Conservation (phyloP, 148 eudicot species). For the Polygonum aviculare region DNA sequence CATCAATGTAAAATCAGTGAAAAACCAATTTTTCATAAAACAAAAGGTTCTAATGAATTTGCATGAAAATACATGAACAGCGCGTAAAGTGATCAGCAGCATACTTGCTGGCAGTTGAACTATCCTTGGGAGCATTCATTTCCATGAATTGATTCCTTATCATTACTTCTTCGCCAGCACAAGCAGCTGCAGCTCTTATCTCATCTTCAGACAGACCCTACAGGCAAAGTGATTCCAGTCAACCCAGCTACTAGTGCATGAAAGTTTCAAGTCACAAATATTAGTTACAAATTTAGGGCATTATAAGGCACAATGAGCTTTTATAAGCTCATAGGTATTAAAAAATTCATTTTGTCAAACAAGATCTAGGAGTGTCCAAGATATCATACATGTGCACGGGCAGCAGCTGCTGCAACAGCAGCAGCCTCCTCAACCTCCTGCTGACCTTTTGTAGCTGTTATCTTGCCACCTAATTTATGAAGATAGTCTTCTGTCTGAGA, state of each 20-base stretch:
- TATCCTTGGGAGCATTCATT: slow-evolving; percentile 93
- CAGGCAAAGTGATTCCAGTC: background rate
- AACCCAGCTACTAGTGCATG: background rate
- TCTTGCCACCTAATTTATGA: slow-evolving; percentile 87
- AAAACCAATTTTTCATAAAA: background rate
- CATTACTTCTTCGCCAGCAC: slow-evolving; percentile 97
- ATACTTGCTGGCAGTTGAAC: slow-evolving; percentile 88
- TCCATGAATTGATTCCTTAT: slow-evolving; percentile 92
- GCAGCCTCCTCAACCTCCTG: slow-evolving; percentile 99
- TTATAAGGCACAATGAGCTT: background rate
- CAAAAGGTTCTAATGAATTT: background rate
- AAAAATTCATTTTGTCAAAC: background rate
- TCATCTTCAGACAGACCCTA: slow-evolving; percentile 98
- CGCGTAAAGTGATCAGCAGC: slow-evolving; percentile 15
- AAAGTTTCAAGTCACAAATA: background rate
- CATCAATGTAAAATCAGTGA: background rate
- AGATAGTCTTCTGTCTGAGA: slow-evolving; percentile 95
- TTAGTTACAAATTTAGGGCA: background rate
- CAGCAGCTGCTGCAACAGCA: slow-evolving; percentile 72
- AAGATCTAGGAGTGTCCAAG: background rate
- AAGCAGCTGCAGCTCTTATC: slow-evolving; percentile 89
- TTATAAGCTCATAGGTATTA: background rate
- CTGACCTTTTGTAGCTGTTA: slow-evolving; percentile 88
- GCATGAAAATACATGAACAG: background rate
- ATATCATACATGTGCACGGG: slow-evolving; percentile 68